These are phyloP conservation scores for Colletotrichum sp. DNA, from an alignment of 2,329 filamentous ascomycete genomes.

Conservation along the genomic window DNA sequence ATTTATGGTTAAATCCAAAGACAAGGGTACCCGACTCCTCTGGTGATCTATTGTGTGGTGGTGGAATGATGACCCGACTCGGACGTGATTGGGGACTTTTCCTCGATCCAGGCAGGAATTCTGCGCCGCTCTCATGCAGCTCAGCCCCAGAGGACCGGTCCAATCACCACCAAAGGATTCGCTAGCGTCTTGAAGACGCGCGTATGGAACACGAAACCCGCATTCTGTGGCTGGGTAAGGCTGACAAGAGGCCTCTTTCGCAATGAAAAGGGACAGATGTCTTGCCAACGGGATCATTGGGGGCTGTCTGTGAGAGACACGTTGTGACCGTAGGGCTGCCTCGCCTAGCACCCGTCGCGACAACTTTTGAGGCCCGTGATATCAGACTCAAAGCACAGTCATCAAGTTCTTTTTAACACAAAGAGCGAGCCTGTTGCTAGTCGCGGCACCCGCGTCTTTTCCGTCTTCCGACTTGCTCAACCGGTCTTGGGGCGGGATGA, in stretches of 20 bases:
- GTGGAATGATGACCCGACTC: neutral
- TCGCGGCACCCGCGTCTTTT: neutral
- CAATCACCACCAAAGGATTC: neutral
- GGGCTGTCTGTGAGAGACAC: neutral
- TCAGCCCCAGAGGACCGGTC: conserved; percentile 2
- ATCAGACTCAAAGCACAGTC: neutral
- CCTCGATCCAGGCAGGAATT: neutral
- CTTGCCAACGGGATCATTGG: neutral
- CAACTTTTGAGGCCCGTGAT: neutral
- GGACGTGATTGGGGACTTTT: neutral
- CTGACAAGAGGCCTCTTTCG: conserved; percentile 14
- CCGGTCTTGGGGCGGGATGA: neutral
- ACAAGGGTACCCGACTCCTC: neutral
- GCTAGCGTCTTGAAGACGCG: conserved; percentile 6
- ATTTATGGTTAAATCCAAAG: conserved; percentile 13
- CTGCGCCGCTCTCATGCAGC: conserved; percentile 1
- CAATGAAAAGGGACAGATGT: neutral
- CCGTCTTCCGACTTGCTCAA: neutral
- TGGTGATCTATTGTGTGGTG: neutral
- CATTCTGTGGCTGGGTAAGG: conserved; percentile 16
- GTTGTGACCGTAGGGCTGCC: neutral
- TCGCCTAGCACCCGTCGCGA: neutral
- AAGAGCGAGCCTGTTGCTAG: neutral
- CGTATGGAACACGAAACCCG: conserved; percentile 2
- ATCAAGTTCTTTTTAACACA: neutral